Evolutionary conservation across 371 early-diverging fungal genomes (phyloP), one percentile per base, ranked within the genome.

Genomic region (Neoconidiobolus thromboides): DNA sequence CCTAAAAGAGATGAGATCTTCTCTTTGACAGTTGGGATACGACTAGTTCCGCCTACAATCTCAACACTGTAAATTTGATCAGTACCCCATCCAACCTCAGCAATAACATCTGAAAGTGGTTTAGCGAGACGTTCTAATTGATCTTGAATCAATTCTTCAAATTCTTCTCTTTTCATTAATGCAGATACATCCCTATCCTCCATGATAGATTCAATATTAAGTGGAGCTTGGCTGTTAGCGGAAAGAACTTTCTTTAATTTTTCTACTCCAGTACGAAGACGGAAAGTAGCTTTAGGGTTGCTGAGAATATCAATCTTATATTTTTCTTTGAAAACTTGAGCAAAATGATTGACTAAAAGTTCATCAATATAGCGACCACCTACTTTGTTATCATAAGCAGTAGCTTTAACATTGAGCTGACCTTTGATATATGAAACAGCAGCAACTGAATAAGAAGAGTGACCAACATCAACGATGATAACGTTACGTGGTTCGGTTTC

Each of bases 331-430:
- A 91, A 78, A 49, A 84, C 83, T 69, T 83, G 72, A 71, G 92
- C 93, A 68, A 91, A 85, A 73, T 89, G 84, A 61, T 93, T 80
- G 55, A 82, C 79, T 60, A 95, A 78, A 58, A 88, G 81, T 69
- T 86, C 78, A 73, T 96, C 96, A 71, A 95, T 87, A 74, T 91
- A 83, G 66, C 96, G 89, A 46, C 97, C 96, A 71, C 97, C 97
- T 63, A 95, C 84, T 74, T 87, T 81, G 49, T 83, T 78, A 73
- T 94, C 91, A 70, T 79, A 94, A 37, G 93, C 91, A 56, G 85
- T 82, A 60, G 86, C 82, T 72, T 86, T 87, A 67, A 97, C 87
- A 55, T 79, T 79, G 68, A 94, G 78, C 74, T 93, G 90, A 60
- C 96, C 94, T 82, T 95, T 94, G 66, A 87, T 69, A 76, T 91